Percentiles rank a stretch among this genome's conserved stretches.
phyloP scores from a whole-genome alignment of 2,329 filamentous ascomycete genomes.

The Fusarium sp. region DNA sequence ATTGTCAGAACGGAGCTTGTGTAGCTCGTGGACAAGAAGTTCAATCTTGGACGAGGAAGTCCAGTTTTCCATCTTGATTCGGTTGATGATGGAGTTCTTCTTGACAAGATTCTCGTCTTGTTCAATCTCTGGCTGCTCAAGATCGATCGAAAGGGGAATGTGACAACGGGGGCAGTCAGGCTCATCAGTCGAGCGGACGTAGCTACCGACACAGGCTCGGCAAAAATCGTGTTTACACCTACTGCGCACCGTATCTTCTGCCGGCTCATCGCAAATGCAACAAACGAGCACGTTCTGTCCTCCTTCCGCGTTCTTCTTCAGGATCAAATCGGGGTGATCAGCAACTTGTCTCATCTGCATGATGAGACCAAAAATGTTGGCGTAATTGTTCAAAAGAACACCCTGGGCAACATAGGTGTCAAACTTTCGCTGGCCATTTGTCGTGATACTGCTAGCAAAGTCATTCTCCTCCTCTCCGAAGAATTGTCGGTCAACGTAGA shows the following conservation, averaged over 20 bases:
- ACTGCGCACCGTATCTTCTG: slow-evolving; percentile 93
- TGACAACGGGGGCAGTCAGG: slow-evolving; percentile 92
- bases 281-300: slow-evolving; percentile 93
- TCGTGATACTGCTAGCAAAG: slow-evolving; percentile 96
- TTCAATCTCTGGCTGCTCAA: slow-evolving; percentile 95
- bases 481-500: slow-evolving; percentile 92
- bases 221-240: slow-evolving; percentile 85
- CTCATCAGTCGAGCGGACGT: slow-evolving; percentile 80
- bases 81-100: slow-evolving; percentile 97
- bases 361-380: slow-evolving; percentile 98
- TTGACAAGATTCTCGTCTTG: slow-evolving; percentile 88
- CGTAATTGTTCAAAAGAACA: slow-evolving; percentile 96
- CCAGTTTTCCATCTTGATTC: slow-evolving; percentile 99
- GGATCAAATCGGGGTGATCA: slow-evolving; percentile 92
- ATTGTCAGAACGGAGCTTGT: slow-evolving; percentile 90
- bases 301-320: slow-evolving; percentile 87
- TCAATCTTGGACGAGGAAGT: slow-evolving; percentile 98
- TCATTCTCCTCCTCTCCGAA: slow-evolving; percentile 97
- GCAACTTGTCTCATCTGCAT: slow-evolving; percentile 99
- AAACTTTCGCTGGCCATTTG: slow-evolving; percentile 86
- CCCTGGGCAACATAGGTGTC: slow-evolving; percentile 95
- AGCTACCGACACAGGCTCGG: slow-evolving; percentile 55
- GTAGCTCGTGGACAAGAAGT: slow-evolving; percentile 92
- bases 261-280: slow-evolving; percentile 95
- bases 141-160: slow-evolving; percentile 87